Evolutionary conservation across 2,329 filamentous ascomycete genomes (phyloP), one percentile per base, ranked within the genome.

Genomic region (Nothomitra cinnamomea): DNA sequence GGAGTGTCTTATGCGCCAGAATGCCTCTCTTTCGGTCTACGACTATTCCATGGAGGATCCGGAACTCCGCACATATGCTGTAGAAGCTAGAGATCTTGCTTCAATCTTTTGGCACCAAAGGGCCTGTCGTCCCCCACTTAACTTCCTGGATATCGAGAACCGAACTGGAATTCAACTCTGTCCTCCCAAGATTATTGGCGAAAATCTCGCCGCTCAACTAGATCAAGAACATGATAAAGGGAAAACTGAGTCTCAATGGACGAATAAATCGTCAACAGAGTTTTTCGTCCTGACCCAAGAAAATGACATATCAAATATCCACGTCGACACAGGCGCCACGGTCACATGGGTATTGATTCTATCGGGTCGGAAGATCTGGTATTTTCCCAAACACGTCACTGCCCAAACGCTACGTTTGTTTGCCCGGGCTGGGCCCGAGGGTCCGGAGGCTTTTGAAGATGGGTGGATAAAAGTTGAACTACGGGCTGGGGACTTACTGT

Each of bases 31-130:
- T 48, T 45, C 28, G 19, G 53, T 52, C 32, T 52, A 54, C 35
- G 53, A 54, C 32, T 54, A 54, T 51, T 54, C 47, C n/a, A 35
- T 54, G 52, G 22, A 19, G 25, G 43, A 54, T 36, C 45, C 53
- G 19, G 22, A 52, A 15, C 17, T 28, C 52, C 24, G 53, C 17
- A 51, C 53, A 45, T 28, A 28, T 40, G 12, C 24, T 21, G 48
- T 38, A 53, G 48, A 35, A 4, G 51, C 32, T 48, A n/a, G 28
- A 15, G 40, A 53, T 35, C 32, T 45, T 48, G 15, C 48, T 47
- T 53, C 51, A 53, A 49, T 15, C 40, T 53, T 53, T 48, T 38
- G 21, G 40, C 22, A 35, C 48, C 36, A 48, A n/a, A 24, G n/a
- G n/a, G 51, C 17, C 28, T 22, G 10, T 22, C 19, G 51, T 22